phyloP scores from a whole-genome alignment of 2,329 filamentous ascomycete species.

The Botryotinia globosa region DNA sequence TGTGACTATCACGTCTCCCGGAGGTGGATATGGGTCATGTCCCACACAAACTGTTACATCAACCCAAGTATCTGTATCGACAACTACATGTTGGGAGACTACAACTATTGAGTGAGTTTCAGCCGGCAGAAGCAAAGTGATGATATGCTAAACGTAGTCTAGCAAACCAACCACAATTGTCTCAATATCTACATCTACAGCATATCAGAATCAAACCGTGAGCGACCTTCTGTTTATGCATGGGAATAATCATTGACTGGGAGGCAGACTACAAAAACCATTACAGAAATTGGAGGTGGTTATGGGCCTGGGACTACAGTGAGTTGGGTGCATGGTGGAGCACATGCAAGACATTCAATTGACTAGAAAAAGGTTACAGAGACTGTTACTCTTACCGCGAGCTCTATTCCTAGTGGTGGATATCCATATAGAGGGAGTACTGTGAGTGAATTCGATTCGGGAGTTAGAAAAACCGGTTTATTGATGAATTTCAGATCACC shows the following conservation, averaged over 20 bases:
- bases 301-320: constrained; percentile 11
- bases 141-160: background rate
- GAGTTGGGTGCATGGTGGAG: background rate
- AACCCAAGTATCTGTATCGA: constrained; percentile 9
- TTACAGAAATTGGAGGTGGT: background rate
- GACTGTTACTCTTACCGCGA: background rate
- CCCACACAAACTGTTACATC: constrained; percentile 24
- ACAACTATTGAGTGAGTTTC: constrained; percentile 3
- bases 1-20: background rate
- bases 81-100: constrained; percentile 3
- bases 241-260: background rate
- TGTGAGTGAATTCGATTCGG: background rate
- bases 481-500: constrained; percentile 9
- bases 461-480: background rate
- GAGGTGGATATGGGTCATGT: constrained; percentile 15
- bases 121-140: background rate
- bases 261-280: background rate
- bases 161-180: constrained; percentile 4
- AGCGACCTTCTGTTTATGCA: background rate
- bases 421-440: constrained; percentile 7
- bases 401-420: background rate
- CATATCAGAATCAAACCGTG: constrained; percentile 9
- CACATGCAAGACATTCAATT: background rate
- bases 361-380: background rate
- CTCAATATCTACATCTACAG: constrained; percentile 9